phyloP scores from a whole-genome alignment of 179 eudicot species.

The Silene coronaria region DNA sequence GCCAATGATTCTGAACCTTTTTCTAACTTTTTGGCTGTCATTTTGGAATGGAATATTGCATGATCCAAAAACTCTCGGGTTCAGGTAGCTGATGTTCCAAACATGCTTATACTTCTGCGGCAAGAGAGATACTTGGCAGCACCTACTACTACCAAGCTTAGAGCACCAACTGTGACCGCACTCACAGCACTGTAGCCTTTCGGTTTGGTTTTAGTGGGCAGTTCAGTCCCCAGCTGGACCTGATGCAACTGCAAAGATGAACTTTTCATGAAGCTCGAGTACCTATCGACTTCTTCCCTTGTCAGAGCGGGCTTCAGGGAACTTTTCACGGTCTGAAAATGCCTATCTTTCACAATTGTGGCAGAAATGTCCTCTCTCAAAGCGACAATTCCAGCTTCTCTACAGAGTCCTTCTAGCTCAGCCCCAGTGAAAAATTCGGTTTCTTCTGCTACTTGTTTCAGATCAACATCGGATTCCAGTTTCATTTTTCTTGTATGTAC shows the following conservation, averaged over 20 bases:
- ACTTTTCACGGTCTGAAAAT: conserved; percentile 53
- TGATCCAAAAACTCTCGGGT: neutral
- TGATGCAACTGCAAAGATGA: conserved; percentile 22
- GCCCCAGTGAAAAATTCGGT: conserved; percentile 93
- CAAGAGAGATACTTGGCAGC: conserved; percentile 31
- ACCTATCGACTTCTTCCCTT: conserved; percentile 45
- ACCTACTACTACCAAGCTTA: conserved; percentile 33
- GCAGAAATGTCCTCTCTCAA: conserved; percentile 86
- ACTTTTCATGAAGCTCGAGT: conserved; percentile 52
- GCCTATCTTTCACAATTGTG: conserved; percentile 47
- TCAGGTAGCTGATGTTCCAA: conserved; percentile 26
- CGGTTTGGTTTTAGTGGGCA: conserved; percentile 12
- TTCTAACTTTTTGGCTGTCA: too few relatives aligned
- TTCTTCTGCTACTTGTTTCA: conserved; percentile 62
- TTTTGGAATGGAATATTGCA: too few relatives aligned
- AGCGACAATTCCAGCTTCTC: conserved; percentile 88
- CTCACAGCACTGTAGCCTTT: conserved; percentile 23
- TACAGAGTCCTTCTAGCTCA: conserved; percentile 78
- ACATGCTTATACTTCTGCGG: conserved; percentile 8
- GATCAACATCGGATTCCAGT: conserved; percentile 59
- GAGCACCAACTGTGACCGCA: conserved; percentile 31
- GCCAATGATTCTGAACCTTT: too few relatives aligned
- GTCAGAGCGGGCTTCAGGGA: conserved; percentile 65
- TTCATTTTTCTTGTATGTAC: conserved; percentile 82
- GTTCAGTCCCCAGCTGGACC: conserved; percentile 21